Base-by-base conservation (phyloP, 192 early-diverging fungal genomes). In the Coemansia sp. region DNA sequence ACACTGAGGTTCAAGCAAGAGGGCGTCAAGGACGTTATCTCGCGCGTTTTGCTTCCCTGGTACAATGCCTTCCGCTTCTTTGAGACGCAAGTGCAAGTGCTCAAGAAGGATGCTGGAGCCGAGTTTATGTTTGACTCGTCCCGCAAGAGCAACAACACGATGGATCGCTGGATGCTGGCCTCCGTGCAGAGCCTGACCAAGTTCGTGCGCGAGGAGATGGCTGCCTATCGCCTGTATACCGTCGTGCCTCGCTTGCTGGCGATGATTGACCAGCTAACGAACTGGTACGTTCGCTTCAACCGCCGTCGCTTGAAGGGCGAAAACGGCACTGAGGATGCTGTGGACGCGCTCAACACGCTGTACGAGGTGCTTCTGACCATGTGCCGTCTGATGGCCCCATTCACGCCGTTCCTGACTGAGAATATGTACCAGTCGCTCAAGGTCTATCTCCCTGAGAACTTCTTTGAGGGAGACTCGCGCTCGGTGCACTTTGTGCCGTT, bases 281-380 rank as follows among this genome's bases (percentile, higher is more conserved):
- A 99, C 85, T 97, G 95, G 95, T 99, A 99, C 81, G 89, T 99
- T 64, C 91, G 96, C 55, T 96, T 97, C 87, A 99, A 99, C 88
- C 93, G 97, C 63, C 91, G 90, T 75, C 90, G 97, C 62, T 81
- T 99, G 73, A 99, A 99, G 88, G 96, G 96, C 59, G 95, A 98
- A 68, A 89, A 91, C 71, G 94, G 97, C 51, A 63, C 88, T 5
- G 94, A 92, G 61, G 96, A 98, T 62, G 88, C 94, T 9, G 84
- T 86, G 22, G 77, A 87, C 61, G 91, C 96, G n/a, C 86, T 97
- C 75, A 95, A 96, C 81, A 93, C 94, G 12, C 88, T 99, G 66
- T 98, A 91, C 78, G 97, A 99, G 82, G 95, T 99, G 17, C 84
- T 99, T 51, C 90, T 91, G 77, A 98, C 95, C 8, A 73, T 99